phyloP scores from a whole-genome alignment of 805 yeast genomes.

The Candida taoyuanica region DNA sequence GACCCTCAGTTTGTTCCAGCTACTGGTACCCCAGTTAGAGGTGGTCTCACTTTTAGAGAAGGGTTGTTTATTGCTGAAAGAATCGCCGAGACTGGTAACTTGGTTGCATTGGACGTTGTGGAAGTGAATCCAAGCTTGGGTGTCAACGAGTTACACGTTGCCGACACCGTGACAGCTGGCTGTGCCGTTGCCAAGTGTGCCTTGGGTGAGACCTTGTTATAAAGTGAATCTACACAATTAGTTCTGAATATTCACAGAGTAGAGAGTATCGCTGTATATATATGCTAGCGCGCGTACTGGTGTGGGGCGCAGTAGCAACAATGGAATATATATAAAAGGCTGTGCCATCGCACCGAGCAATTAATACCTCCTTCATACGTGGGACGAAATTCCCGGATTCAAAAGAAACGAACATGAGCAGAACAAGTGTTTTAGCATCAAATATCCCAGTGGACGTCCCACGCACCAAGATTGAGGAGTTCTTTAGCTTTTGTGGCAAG shows the following conservation, averaged over 20 bases:
- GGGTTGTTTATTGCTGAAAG: slow-evolving; percentile 91
- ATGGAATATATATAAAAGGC: too few species aligned
- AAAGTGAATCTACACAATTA: neutral
- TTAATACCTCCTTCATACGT: too few species aligned
- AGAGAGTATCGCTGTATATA: neutral
- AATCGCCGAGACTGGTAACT: slow-evolving; percentile 82
- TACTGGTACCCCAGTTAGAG: slow-evolving; percentile 96
- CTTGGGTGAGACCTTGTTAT: slow-evolving; percentile 76
- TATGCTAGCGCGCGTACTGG: neutral
- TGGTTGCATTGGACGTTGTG: slow-evolving; percentile 85
- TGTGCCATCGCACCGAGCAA: neutral
- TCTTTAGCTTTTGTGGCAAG: slow-evolving; percentile 73
- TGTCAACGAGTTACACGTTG: slow-evolving; percentile 63
- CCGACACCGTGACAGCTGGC: slow-evolving; percentile 86
- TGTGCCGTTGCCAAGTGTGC: slow-evolving; percentile 92
- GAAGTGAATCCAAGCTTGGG: slow-evolving; percentile 92
- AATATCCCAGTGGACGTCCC: slow-evolving; percentile 49
- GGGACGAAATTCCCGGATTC: too few species aligned
- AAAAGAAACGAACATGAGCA: slow-evolving; percentile 6
- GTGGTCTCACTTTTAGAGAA: slow-evolving; percentile 92
- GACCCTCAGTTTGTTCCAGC: slow-evolving; percentile 95
- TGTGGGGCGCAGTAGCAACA: too few species aligned
- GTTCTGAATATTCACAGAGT: neutral
- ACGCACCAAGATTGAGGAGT: slow-evolving; percentile 51
- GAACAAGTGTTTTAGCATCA: slow-evolving; percentile 40